These are phyloP conservation scores for Lachancea sp. DNA, from an alignment of 805 yeast genomes.

Conservation along the genomic window DNA sequence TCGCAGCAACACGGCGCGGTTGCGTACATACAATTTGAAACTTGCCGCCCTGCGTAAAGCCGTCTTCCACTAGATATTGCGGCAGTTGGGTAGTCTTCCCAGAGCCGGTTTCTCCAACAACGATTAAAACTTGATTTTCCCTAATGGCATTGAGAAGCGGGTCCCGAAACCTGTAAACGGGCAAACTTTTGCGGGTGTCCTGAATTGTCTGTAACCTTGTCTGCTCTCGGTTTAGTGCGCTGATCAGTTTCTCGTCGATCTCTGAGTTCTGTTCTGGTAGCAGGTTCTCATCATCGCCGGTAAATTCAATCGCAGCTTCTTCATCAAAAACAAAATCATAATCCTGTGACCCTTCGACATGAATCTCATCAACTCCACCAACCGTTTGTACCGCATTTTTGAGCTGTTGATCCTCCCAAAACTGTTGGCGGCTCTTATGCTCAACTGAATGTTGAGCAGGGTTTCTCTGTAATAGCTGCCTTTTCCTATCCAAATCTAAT, in stretches of 20 bases:
- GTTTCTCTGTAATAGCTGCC: slow-evolving; percentile 41
- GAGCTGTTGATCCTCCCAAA: slow-evolving; percentile 34
- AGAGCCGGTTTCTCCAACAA: slow-evolving; percentile 87
- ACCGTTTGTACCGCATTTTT: slow-evolving; percentile 21
- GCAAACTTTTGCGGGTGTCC: slow-evolving; percentile 58
- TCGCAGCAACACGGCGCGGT: slow-evolving; percentile 94
- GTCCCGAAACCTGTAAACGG: slow-evolving; percentile 61
- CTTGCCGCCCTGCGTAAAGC: slow-evolving; percentile 54
- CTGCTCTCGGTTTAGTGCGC: slow-evolving; percentile 25
- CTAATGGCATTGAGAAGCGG: slow-evolving; percentile 54
- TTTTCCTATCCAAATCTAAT: slow-evolving; percentile 50
- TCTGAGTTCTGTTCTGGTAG: slow-evolving; percentile 30
- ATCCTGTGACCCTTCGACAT: slow-evolving; percentile 31
- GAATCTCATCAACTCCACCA: slow-evolving; percentile 22
- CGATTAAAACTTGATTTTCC: slow-evolving; percentile 60
- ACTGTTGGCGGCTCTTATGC: slow-evolving; percentile 29
- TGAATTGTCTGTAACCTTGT: slow-evolving; percentile 32
- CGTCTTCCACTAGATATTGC: slow-evolving; percentile 78
- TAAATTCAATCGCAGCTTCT: slow-evolving; percentile 52
- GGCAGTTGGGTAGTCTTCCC: slow-evolving; percentile 95
- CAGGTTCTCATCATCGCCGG: slow-evolving; percentile 25
- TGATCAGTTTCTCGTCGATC: slow-evolving; percentile 20
- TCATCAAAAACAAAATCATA: slow-evolving; percentile 76
- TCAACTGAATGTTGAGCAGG: slow-evolving; percentile 13
- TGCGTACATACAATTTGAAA: slow-evolving; percentile 80